A percentile compares a stretch with the other conserved stretches of the same genome.
Evolutionary conservation across 495 filamentous ascomycete genomes (phyloP).

Genomic region (Aspergillus avenaceus): DNA sequence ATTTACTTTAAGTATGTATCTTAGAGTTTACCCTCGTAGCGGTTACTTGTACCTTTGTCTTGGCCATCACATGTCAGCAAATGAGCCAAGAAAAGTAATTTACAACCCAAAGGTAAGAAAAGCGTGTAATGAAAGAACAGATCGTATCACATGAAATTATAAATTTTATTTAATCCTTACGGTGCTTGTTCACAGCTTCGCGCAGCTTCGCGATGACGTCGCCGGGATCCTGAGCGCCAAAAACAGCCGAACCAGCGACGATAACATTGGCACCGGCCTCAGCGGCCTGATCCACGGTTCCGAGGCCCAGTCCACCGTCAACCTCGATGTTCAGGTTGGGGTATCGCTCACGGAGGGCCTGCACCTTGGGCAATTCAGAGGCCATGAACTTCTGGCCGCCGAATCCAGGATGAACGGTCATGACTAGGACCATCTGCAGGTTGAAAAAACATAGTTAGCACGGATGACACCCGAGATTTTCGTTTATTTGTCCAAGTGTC

Average conservation of each 20-base stretch:
- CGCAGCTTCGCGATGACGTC: conserved; percentile 80
- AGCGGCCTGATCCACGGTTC: conserved; percentile 90
- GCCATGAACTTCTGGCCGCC: conserved; percentile 99
- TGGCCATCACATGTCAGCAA: conserved; percentile 1
- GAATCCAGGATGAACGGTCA: conserved; percentile 98
- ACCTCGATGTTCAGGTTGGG: conserved; percentile 95
- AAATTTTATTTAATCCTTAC: conserved; percentile 19
- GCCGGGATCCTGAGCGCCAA: conserved; percentile 81
- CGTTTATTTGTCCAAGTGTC: background rate
- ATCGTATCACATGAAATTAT: conserved; percentile 4
- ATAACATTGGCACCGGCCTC: conserved; percentile 98
- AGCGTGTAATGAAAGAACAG: too few species aligned
- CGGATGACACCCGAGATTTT: background rate
- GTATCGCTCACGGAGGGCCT: conserved; percentile 75
- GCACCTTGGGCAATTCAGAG: conserved; percentile 88
- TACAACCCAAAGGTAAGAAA: conserved; percentile 1
- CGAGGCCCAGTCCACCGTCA: conserved; percentile 82
- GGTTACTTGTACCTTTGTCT: too few species aligned
- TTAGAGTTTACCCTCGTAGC: background rate
- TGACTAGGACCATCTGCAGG: conserved; percentile 89
- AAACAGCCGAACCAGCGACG: conserved; percentile 95
- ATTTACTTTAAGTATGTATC: background rate
- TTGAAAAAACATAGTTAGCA: conserved; percentile 5
- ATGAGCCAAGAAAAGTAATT: background rate
- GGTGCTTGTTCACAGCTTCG: conserved; percentile 65